Conservation (phyloP, 208 protist species). For the Leishmania tarentolae region DNA sequence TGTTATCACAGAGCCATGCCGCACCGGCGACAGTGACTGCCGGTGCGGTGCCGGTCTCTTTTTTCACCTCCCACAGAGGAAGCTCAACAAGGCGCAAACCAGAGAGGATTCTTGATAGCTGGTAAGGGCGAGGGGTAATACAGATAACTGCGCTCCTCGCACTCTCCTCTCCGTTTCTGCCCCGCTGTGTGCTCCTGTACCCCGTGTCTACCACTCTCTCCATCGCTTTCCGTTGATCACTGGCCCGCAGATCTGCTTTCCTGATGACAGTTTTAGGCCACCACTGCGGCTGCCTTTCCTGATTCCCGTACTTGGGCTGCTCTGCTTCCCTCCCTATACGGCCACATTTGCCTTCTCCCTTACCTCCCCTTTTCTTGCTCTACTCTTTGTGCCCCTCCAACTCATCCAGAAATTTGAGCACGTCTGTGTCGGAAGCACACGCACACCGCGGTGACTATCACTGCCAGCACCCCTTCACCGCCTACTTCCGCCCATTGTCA, state of each 20-base stretch:
- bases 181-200: neutral
- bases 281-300: neutral
- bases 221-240: neutral
- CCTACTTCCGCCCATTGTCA: neutral
- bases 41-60: neutral
- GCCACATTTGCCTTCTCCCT: neutral
- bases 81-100: neutral
- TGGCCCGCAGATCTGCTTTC: neutral
- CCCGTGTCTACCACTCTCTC: neutral
- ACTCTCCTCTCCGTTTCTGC: neutral
- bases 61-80: neutral
- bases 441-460: neutral
- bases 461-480: neutral
- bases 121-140: neutral
- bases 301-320: neutral
- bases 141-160: neutral
- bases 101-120: neutral
- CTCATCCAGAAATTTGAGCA: too few species aligned
- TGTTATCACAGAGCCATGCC: too few species aligned
- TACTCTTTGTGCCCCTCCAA: neutral
- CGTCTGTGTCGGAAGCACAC: neutral
- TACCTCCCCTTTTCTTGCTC: too few species aligned
- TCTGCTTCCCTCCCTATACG: neutral
- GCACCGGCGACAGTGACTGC: too few species aligned
- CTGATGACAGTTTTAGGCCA: neutral